These are phyloP conservation scores for Fusarium ambrosium DNA, from an alignment of 2,329 filamentous ascomycete species.

Conservation along the genomic window DNA sequence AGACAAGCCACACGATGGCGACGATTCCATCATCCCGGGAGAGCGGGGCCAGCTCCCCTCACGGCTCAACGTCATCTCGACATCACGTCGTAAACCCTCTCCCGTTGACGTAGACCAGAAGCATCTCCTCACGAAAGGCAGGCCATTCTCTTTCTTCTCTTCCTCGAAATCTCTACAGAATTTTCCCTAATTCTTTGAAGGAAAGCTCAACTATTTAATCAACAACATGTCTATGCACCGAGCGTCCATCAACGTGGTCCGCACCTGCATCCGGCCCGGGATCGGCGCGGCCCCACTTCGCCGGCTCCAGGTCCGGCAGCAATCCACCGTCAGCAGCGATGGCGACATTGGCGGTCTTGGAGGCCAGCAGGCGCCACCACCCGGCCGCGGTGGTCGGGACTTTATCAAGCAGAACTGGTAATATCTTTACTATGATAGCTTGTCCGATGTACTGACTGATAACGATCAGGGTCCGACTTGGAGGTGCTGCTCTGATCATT, in stretches of 20 bases:
- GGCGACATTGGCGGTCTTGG: conserved; percentile 10
- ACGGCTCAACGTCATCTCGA: conserved; percentile 9
- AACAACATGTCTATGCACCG: conserved; percentile 3
- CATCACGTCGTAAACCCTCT: conserved; percentile 8
- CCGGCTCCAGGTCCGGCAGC: conserved; percentile 14
- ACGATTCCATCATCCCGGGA: not conserved
- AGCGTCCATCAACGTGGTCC: conserved; percentile 4
- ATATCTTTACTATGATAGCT: not conserved
- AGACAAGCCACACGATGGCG: not conserved
- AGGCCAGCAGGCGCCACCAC: conserved; percentile 9
- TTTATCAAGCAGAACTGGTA: conserved; percentile 11
- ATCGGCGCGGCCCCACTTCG: conserved; percentile 15
- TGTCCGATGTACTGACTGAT: not conserved
- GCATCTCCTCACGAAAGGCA: not conserved
- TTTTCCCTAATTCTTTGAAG: not conserved
- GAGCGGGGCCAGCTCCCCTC: not conserved
- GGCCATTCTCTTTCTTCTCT: not conserved
- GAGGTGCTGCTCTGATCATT: conserved; percentile 4
- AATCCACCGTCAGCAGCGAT: conserved; percentile 15
- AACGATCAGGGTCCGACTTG: not conserved
- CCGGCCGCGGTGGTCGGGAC: not conserved
- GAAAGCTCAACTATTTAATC: not conserved
- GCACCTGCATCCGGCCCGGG: conserved; percentile 5
- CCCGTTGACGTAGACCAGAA: not conserved
- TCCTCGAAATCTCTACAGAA: not conserved